Conservation (phyloP, 768 basidiomycete species). For the Udeniomyces megalosporus region DNA sequence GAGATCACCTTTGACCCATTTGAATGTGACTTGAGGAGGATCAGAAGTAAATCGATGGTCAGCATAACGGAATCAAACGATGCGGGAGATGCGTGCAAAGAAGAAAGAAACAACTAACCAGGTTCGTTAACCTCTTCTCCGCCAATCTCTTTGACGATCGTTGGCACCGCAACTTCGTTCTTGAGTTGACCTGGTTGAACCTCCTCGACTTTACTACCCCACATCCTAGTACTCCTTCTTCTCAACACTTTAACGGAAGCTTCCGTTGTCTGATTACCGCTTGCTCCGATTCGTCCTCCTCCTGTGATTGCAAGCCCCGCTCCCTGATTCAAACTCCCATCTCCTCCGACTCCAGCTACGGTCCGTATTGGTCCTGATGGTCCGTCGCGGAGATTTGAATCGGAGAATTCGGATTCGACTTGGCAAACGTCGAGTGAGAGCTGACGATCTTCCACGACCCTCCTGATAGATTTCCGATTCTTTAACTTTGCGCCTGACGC, state of each 20-base stretch:
- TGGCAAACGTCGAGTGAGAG: too few relatives aligned
- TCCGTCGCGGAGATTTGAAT: too few relatives aligned
- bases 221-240: conserved; percentile 82
- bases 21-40: conserved; percentile 55
- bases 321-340: too few relatives aligned
- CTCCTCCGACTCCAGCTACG: too few relatives aligned
- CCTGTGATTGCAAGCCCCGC: too few relatives aligned
- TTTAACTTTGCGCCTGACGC: conserved; percentile 10
- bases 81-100: neutral
- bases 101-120: neutral
- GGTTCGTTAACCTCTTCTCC: neutral
- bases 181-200: conserved; percentile 61
- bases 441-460: conserved; percentile 81
- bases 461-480: conserved; percentile 62
- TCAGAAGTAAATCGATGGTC: neutral
- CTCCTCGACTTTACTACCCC: conserved; percentile 86
- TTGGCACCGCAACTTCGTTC: conserved; percentile 17
- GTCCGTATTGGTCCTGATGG: too few relatives aligned
- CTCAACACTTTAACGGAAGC: conserved; percentile 37
- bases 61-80: neutral
- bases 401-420: too few relatives aligned
- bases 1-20: conserved; percentile 94
- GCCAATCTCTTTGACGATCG: neutral
- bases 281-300: too few relatives aligned
- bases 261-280: neutral